Conservation (phyloP, 192 early-diverging fungal genomes). For the Umbelopsis isabellina region DNA sequence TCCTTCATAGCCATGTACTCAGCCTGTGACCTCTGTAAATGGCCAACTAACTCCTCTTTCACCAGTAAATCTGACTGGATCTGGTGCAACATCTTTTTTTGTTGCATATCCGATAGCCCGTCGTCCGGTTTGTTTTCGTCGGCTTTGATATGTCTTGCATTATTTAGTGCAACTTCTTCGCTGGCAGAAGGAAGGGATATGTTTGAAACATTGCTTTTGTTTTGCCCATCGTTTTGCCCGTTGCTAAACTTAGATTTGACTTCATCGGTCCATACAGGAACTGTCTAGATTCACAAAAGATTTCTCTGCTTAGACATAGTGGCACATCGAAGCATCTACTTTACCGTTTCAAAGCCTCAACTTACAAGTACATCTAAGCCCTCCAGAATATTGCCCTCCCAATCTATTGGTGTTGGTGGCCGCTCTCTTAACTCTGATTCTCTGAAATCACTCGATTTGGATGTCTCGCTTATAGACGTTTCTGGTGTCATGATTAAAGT, state of each 20-base stretch:
- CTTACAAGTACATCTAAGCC: slow-evolving; percentile 14
- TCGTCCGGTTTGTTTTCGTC: background rate
- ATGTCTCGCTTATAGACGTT: too few species aligned
- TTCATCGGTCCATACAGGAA: slow-evolving; percentile 38
- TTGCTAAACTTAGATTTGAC: slow-evolving; percentile 19
- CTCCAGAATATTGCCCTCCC: slow-evolving; percentile 8
- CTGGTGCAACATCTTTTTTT: slow-evolving; percentile 53
- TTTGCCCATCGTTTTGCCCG: slow-evolving; percentile 7
- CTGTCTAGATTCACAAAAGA: slow-evolving; percentile 22
- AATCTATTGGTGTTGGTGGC: slow-evolving; percentile 8
- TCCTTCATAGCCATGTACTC: slow-evolving; percentile 56
- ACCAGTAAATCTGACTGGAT: slow-evolving; percentile 55
- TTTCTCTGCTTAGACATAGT: background rate
- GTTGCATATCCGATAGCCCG: slow-evolving; percentile 9
- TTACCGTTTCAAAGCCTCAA: background rate
- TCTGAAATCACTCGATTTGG: background rate
- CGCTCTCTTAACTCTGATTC: slow-evolving; percentile 1
- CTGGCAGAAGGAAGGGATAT: slow-evolving; percentile 29
- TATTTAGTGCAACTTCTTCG: slow-evolving; percentile 26
- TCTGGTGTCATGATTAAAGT: too few species aligned
- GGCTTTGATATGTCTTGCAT: background rate
- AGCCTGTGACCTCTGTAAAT: slow-evolving; percentile 53
- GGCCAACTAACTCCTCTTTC: slow-evolving; percentile 59
- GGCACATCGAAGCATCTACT: background rate
- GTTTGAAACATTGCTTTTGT: slow-evolving; percentile 27